Percentiles rank a stretch among this genome's conserved stretches.
These are phyloP conservation scores for Acacia melanoxylon DNA, from an alignment of 306 rosid species.

Conservation along the genomic window DNA sequence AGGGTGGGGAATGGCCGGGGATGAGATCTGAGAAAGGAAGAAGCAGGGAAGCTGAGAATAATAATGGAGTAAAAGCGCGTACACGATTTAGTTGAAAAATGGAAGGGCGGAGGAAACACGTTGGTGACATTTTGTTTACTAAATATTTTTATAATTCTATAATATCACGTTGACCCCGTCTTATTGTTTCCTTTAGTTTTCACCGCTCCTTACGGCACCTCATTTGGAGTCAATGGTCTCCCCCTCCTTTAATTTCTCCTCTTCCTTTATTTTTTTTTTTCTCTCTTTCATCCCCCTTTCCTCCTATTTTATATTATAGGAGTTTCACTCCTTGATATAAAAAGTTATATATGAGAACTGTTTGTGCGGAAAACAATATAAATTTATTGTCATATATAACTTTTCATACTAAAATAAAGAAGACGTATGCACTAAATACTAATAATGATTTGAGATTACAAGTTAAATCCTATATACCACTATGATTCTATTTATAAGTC, in stretches of 20 bases:
- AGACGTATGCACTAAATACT: too few relatives aligned
- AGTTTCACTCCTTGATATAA: too few relatives aligned
- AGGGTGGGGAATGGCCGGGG: not conserved
- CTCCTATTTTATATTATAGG: too few relatives aligned
- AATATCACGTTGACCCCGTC: not conserved
- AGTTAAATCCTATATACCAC: too few relatives aligned
- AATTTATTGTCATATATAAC: too few relatives aligned
- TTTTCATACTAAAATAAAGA: too few relatives aligned
- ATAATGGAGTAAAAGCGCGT: not conserved
- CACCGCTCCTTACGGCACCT: not conserved
- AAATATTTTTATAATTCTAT: too few relatives aligned
- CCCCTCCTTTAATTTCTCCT: not conserved
- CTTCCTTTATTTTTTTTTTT: too few relatives aligned
- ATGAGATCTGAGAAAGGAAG: not conserved
- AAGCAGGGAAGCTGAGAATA: not conserved
- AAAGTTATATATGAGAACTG: too few relatives aligned
- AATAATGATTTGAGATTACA: too few relatives aligned
- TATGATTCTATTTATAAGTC: too few relatives aligned
- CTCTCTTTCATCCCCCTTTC: not conserved
- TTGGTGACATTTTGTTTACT: not conserved
- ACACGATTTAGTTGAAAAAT: not conserved
- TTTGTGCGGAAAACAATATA: too few relatives aligned
- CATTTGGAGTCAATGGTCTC: not conserved
- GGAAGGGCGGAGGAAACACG: not conserved
- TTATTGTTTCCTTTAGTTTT: not conserved